phyloP scores from a whole-genome alignment of 352 stramenopile species.

The Plasmopara muralis region DNA sequence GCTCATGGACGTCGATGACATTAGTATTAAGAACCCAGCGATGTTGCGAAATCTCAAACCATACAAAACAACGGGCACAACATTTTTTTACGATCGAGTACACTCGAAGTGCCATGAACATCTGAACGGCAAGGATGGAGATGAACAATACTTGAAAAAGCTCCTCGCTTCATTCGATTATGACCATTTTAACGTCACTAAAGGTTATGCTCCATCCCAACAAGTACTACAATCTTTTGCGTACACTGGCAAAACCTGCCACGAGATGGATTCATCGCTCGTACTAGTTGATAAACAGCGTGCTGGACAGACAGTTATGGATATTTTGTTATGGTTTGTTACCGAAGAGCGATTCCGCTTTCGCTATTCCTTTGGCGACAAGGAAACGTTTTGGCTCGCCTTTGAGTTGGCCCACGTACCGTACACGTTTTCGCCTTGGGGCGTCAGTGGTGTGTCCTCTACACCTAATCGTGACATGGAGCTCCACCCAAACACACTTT shows the following conservation, averaged over 20 bases:
- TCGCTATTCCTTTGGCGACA: slow-evolving; percentile 22
- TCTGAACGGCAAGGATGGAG: slow-evolving; percentile 12
- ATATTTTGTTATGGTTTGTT: slow-evolving; percentile 22
- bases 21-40: slow-evolving; percentile 14
- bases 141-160: slow-evolving; percentile 15
- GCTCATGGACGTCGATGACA: slow-evolving; percentile 22
- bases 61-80: slow-evolving; percentile 16
- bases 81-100: slow-evolving; percentile 22
- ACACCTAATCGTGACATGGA: slow-evolving; percentile 19
- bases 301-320: slow-evolving; percentile 10
- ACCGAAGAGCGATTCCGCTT: slow-evolving; percentile 20
- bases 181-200: slow-evolving; percentile 11
- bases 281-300: slow-evolving; percentile 17
- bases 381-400: slow-evolving; percentile 20
- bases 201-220: slow-evolving; percentile 10
- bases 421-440: slow-evolving; percentile 20
- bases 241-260: slow-evolving; percentile 14
- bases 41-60: slow-evolving; percentile 7
- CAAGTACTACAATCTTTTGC: slow-evolving; percentile 13
- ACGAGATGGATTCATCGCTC: slow-evolving; percentile 23
- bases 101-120: slow-evolving; percentile 17
- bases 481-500: slow-evolving; percentile 15
- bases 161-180: slow-evolving; percentile 16
- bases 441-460: slow-evolving; percentile 17
- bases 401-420: slow-evolving; percentile 19